Base-by-base conservation (phyloP, 176 grass and related monocot genomes). In the Avena insularis region DNA sequence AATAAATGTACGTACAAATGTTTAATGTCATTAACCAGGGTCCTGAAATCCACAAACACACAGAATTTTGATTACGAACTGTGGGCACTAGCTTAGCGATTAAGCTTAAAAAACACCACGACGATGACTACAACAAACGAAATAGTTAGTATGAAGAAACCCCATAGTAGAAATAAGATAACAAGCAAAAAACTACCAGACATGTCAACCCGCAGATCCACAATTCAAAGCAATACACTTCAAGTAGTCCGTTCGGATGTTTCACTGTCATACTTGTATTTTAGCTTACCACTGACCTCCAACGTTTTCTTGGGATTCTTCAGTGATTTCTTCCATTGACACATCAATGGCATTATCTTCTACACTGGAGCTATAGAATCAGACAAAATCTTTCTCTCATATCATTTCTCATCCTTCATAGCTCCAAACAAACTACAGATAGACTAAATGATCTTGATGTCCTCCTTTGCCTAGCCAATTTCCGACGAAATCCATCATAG, bases 61-160 rank as follows among this genome's bases (percentile, higher is more conserved):
- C 15, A 38, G 17, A 38, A 19, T 33, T 65, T 23, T 69, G 16
- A 69, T 71, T 71, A 71, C 8, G 10, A 71, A 71, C 36, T 71
- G 17, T 40, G 16, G 67, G 9, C 16, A 45, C 36, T 1, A 71
- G 67, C 35, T 71, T 71, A 19, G 67, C 17, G 35, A 71, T 71
- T 8, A 71, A 46, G 38, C 36, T n/a, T 43, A 71, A 45, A 43
- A 62, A 10, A 29, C 61, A 64, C 61, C 36, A 71, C 17, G 38
- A 45, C 35, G 66, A 40, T 70, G 66, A 70, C 66, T 67, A 9
- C 38, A 40, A 74, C 12, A 72, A 13, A 48, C 45, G 9, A 49
- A 74, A 74, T 74, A 46, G 11, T 74, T 74, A 49, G 71, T 74
- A 74, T 74, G n/a, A 25, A 74, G 71, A 74, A 74, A 49, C 43